A percentile compares a stretch with the other conserved stretches of the same genome.
Conservation (phyloP, 257 asterid genomes). For the Cordia subcordata region DNA sequence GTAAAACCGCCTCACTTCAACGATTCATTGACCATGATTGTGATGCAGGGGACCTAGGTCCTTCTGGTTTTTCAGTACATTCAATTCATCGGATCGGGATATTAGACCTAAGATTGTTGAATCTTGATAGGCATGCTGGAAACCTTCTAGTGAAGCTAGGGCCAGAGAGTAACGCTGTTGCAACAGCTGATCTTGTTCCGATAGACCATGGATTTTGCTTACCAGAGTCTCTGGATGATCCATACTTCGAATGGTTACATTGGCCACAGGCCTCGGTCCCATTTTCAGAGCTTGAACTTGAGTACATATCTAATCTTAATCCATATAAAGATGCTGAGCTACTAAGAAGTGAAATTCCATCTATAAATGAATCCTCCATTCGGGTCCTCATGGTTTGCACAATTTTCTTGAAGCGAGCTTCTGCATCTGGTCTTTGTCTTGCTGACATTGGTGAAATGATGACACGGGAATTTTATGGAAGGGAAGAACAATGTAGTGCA, state of each 20-base stretch:
- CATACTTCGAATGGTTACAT: conserved; percentile 93
- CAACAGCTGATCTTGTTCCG: conserved; percentile 75
- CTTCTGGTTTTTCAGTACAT: conserved; percentile 79
- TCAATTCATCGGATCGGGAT: conserved; percentile 83
- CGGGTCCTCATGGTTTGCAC: conserved; percentile 84
- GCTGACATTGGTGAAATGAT: conserved; percentile 91
- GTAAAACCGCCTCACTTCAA: conserved; percentile 76
- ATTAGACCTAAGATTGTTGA: conserved; percentile 74
- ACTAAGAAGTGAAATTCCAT: conserved; percentile 59
- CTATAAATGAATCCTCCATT: conserved; percentile 64
- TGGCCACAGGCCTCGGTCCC: conserved; percentile 95
- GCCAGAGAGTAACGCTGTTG: conserved; percentile 38
- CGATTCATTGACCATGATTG: conserved; percentile 67
- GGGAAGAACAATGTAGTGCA: conserved; percentile 61
- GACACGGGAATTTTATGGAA: conserved; percentile 68
- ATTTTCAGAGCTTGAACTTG: conserved; percentile 69
- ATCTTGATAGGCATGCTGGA: conserved; percentile 95
- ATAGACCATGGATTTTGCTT: conserved; percentile 95
- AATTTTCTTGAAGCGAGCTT: conserved; percentile 64
- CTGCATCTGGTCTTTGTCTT: conserved; percentile 59
- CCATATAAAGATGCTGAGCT: conserved; percentile 76
- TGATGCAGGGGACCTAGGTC: conserved; percentile 91
- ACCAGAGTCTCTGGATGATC: conserved; percentile 91
- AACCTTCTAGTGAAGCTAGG: conserved; percentile 74
- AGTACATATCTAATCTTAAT: conserved; percentile 62